Percentiles rank a stretch among this genome's conserved stretches.
phyloP scores from a whole-genome alignment of 345 rosid genomes.

The Rhodomyrtus tomentosa region DNA sequence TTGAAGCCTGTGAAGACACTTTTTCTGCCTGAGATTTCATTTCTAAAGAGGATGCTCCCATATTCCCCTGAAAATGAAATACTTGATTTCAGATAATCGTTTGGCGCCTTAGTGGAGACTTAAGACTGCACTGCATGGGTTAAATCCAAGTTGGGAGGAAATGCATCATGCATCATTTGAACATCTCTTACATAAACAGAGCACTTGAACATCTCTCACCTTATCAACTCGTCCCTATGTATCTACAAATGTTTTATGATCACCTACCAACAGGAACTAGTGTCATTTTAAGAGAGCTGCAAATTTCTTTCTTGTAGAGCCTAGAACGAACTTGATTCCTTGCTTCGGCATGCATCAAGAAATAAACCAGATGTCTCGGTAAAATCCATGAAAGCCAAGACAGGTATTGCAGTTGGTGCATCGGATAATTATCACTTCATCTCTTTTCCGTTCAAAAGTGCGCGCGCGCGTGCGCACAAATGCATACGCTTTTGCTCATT shows the following conservation, averaged over 20 bases:
- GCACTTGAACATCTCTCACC: neutral
- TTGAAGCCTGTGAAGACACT: neutral
- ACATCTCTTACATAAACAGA: neutral
- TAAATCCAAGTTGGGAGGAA: neutral
- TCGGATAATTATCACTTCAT: conserved; percentile 35
- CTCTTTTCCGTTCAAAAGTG: no score
- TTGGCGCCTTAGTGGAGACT: neutral
- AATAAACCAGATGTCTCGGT: conserved; percentile 57
- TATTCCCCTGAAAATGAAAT: neutral
- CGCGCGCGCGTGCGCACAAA: rapidly evolving
- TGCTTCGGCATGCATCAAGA: conserved; percentile 65
- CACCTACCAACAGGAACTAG: neutral
- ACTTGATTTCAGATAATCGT: neutral
- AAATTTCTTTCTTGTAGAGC: conserved; percentile 17
- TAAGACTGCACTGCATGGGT: neutral
- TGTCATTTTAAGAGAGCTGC: neutral
- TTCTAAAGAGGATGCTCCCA: neutral
- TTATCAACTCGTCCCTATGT: neutral
- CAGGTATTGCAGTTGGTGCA: conserved; percentile 41
- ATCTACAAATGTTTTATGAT: neutral
- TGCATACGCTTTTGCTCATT: neutral
- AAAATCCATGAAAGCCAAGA: conserved; percentile 49
- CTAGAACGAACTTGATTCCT: conserved; percentile 65
- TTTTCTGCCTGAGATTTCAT: neutral
- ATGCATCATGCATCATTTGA: neutral